Base-by-base conservation (phyloP, 1,284 basidiomycete species). In the Cerioporus squamosus region DNA sequence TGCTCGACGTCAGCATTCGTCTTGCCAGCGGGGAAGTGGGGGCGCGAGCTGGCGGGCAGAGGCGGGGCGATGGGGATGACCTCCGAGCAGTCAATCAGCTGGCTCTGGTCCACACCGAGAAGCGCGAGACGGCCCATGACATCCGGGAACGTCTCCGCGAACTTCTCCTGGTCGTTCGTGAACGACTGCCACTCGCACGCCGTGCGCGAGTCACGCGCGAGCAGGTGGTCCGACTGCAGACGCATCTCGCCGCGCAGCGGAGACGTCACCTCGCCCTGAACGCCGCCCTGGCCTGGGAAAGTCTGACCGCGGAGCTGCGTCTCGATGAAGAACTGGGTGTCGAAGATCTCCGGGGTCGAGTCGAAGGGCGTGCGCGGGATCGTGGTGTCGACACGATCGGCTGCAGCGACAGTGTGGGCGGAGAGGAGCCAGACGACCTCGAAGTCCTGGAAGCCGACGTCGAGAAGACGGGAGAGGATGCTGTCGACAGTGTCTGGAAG, bases 61-160 rank as follows among this genome's bases (percentile, higher is more conserved):
- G 51, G 51, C 29, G 51, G 51, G 5, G 68, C 63, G 31, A 46
- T 42, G 8, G 68, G 68, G 42, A 73, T 68, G 36, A 70, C 67
- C 20, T 70, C 70, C 17, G 69, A 70, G 60, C 72, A 48, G 46
- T 48, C 46, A 14, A 51, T 20, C 38, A 51, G 49, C 7, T 22
- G 40, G 49, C 24, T 51, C 39, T 24, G 23, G 49, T 51, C 49
- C 8, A 51, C 49, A 20, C 49, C 49, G 10, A 51, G 49, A 24
- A 51, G 49, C 12, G 20, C 49, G 15, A 51, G 49, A 2, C 49
- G 49, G 49, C 39, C 39, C 20, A 51, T 24, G 17, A 51, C 49
- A 39, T 51, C 49, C 17, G 49, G 49, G 49, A 51, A 51, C 49
- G 49, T 51, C 49, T 51, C 49, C 39, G 24, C 33, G 31, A 48